These are phyloP conservation scores for Termitomyces sp. DNA, from an alignment of 768 basidiomycete species.

Conservation along the genomic window DNA sequence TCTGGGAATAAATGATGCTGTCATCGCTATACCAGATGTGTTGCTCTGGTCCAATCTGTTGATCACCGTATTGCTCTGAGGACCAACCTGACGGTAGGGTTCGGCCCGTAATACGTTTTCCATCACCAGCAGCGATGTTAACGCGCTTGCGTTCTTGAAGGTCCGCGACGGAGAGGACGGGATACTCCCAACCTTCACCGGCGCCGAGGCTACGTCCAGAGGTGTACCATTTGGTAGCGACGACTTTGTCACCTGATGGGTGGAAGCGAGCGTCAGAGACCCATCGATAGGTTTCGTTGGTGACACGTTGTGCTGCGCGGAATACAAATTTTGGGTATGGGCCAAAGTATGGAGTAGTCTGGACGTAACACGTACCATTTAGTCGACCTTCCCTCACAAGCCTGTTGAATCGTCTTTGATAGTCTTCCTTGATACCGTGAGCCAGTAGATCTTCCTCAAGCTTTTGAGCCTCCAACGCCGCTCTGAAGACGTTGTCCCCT, in stretches of 20 bases:
- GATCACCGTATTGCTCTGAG: constrained; percentile 51
- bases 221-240: constrained; percentile 80
- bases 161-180: constrained; percentile 37
- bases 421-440: constrained; percentile 45
- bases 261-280: constrained; percentile 69
- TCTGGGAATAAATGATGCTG: constrained; percentile 59
- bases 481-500: constrained; percentile 22
- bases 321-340: neutral
- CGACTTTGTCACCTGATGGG: constrained; percentile 51
- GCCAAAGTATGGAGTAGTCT: neutral
- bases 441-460: constrained; percentile 43
- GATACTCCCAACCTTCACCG: constrained; percentile 70
- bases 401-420: constrained; percentile 38
- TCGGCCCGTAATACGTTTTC: constrained; percentile 25
- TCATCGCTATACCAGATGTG: constrained; percentile 55
- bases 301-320: constrained; percentile 39
- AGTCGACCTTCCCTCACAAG: constrained; percentile 53
- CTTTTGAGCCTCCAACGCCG: constrained; percentile 29
- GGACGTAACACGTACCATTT: constrained; percentile 26
- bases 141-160: constrained; percentile 44
- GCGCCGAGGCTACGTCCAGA: constrained; percentile 58
- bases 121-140: constrained; percentile 1
- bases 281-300: constrained; percentile 73
- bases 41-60: constrained; percentile 74
- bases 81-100: constrained; percentile 59